A percentile compares a stretch with the other conserved stretches of the same genome.
Conservation (phyloP, 345 rosid genomes). For the Punica granatum region DNA sequence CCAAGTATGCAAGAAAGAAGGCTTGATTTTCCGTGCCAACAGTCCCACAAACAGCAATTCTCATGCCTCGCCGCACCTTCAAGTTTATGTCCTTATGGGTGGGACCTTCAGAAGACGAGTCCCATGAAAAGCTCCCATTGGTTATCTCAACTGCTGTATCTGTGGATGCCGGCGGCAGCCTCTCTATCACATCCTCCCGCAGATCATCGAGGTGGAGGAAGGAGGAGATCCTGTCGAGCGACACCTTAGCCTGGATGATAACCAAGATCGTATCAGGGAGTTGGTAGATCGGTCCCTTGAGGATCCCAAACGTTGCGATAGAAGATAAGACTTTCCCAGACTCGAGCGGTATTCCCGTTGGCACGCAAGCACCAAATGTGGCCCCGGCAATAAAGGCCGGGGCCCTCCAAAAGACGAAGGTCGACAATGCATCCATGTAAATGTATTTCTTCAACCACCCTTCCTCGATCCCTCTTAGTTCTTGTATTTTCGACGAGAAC, state of each 20-base stretch:
- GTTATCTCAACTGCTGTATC: slow-evolving; percentile 28
- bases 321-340: slow-evolving; percentile 55
- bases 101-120: slow-evolving; percentile 20
- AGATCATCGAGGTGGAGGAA: slow-evolving; percentile 59
- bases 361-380: slow-evolving; percentile 44
- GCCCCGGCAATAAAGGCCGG: slow-evolving; percentile 44
- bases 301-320: slow-evolving; percentile 51
- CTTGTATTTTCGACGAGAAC: slow-evolving; percentile 33
- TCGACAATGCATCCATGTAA: slow-evolving; percentile 21
- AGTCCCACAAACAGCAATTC: slow-evolving; percentile 59
- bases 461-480: slow-evolving; percentile 31
- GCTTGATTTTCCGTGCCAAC: slow-evolving; percentile 79
- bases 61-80: slow-evolving; percentile 44
- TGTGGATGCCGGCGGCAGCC: slow-evolving; percentile 19
- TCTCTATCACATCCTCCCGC: slow-evolving; percentile 25
- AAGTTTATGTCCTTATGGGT: slow-evolving; percentile 47
- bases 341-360: slow-evolving; percentile 37
- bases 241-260: slow-evolving; percentile 52
- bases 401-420: slow-evolving; percentile 38
- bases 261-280: slow-evolving; percentile 52
- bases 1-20: slow-evolving; percentile 59
- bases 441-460: slow-evolving; percentile 42
- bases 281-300: slow-evolving; percentile 36
- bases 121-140: slow-evolving; percentile 58
- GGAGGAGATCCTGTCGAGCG: slow-evolving; percentile 46